phyloP scores from a whole-genome alignment of 2,329 filamentous ascomycete species.

The Leptographium lundbergii region DNA sequence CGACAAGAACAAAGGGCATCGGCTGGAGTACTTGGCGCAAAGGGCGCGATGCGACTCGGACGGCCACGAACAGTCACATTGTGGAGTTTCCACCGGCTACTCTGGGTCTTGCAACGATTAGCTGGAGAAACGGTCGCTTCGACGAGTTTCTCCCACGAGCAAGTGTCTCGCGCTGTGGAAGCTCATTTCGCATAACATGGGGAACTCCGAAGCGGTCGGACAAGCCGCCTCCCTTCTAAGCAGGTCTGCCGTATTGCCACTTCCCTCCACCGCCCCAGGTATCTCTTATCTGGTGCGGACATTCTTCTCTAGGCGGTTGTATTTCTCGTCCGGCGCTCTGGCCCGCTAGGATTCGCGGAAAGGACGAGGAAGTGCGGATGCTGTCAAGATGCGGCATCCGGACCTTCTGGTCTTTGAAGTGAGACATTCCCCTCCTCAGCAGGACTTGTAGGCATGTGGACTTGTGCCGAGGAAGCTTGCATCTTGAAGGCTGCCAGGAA shows the following conservation, averaged over 20 bases:
- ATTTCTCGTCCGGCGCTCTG: neutral
- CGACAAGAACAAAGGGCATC: neutral
- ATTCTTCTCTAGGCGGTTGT: neutral
- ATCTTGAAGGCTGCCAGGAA: too few species aligned
- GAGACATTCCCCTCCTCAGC: too few species aligned
- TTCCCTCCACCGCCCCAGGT: neutral
- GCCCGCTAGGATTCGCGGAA: neutral
- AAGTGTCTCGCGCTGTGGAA: conserved; percentile 6
- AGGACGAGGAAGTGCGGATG: too few species aligned
- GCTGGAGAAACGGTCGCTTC: neutral
- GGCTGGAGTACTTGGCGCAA: neutral
- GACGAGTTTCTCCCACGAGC: too few species aligned
- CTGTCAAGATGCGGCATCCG: too few species aligned
- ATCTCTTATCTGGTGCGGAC: neutral
- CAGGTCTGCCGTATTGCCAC: neutral
- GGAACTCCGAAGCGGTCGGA: conserved; percentile 13
- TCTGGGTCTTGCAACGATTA: neutral
- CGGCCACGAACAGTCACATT: neutral
- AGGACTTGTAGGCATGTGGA: too few species aligned
- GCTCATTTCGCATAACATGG: conserved; percentile 14
- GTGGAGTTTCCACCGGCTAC: neutral
- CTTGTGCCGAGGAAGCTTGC: too few species aligned
- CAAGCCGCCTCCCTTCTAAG: conserved; percentile 2
- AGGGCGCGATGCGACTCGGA: neutral
- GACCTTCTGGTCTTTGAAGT: too few species aligned